phyloP scores from a whole-genome alignment of 2,329 filamentous ascomycete genomes.

The Fusarium sp. region DNA sequence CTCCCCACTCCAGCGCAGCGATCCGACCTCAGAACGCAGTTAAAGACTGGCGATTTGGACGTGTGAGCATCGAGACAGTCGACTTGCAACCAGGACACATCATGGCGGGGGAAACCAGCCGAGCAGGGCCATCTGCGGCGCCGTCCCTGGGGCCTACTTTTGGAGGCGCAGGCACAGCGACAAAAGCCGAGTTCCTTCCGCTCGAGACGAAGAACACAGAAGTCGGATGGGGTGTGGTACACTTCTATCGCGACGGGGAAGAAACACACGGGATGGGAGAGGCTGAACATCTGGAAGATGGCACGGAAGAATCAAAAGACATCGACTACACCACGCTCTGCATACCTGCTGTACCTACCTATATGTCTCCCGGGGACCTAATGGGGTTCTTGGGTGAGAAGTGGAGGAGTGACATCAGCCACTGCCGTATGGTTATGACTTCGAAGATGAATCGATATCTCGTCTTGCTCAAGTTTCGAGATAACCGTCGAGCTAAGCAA shows the following conservation, averaged over 20 bases:
- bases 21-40: slow-evolving; percentile 62
- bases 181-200: slow-evolving; percentile 83
- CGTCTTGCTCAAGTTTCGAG: slow-evolving; percentile 93
- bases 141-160: slow-evolving; percentile 66
- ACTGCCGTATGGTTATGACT: slow-evolving; percentile 95
- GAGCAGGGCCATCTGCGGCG: slow-evolving; percentile 61
- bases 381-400: slow-evolving; percentile 91
- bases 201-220: slow-evolving; percentile 80
- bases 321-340: slow-evolving; percentile 88
- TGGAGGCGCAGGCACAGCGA: slow-evolving; percentile 75
- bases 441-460: slow-evolving; percentile 91
- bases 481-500: slow-evolving; percentile 76
- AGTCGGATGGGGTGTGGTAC: slow-evolving; percentile 91
- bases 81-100: slow-evolving; percentile 65
- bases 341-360: slow-evolving; percentile 93
- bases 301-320: slow-evolving; percentile 46
- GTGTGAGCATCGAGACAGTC: slow-evolving; percentile 83
- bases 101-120: slow-evolving; percentile 54
- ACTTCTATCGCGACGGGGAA: slow-evolving; percentile 88
- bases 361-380: slow-evolving; percentile 91
- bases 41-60: slow-evolving; percentile 84
- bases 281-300: slow-evolving; percentile 44
- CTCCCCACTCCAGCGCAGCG: slow-evolving; percentile 57
- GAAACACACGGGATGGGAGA: slow-evolving; percentile 71
- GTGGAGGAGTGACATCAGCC: slow-evolving; percentile 87